Conservation (phyloP, 257 asterid genomes). For the Leonotis leonurus region DNA sequence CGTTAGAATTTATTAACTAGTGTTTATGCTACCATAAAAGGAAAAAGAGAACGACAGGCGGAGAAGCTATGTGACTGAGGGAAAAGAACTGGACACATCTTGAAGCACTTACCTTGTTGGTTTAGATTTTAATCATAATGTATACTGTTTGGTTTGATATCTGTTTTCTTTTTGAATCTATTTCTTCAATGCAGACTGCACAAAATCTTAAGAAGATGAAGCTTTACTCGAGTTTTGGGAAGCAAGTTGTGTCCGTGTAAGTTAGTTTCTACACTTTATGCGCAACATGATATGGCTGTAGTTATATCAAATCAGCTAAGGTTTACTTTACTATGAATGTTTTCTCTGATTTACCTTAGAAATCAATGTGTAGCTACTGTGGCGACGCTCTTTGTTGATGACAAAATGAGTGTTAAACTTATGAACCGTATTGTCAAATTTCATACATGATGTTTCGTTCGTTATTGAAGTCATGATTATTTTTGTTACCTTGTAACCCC, state of each 20-base stretch:
- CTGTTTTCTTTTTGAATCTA: not conserved
- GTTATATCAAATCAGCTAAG: not conserved
- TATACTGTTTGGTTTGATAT: conserved; percentile 8
- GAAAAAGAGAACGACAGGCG: not conserved
- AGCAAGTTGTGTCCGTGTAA: conserved; percentile 93
- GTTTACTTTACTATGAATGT: not conserved
- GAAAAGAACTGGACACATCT: not conserved
- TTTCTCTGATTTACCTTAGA: not conserved
- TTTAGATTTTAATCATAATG: not conserved
- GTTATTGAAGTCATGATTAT: too few relatives aligned
- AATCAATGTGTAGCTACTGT: not conserved
- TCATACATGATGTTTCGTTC: too few relatives aligned
- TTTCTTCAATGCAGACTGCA: conserved; percentile 52
- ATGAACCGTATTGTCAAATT: not conserved
- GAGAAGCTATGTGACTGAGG: not conserved
- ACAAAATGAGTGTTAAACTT: too few relatives aligned
- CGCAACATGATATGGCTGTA: not conserved
- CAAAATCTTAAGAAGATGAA: conserved; percentile 77
- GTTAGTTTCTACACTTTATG: conserved; percentile 25
- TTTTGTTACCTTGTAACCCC: too few relatives aligned
- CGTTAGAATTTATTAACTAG: not conserved
- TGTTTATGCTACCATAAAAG: not conserved
- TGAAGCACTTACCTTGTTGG: not conserved
- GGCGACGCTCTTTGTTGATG: too few relatives aligned
- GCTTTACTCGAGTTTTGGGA: conserved; percentile 70